A percentile compares a stretch with the other conserved stretches of the same genome.
phyloP scores from a whole-genome alignment of 208 protist species.

The Acanthamoeba healyi region DNA sequence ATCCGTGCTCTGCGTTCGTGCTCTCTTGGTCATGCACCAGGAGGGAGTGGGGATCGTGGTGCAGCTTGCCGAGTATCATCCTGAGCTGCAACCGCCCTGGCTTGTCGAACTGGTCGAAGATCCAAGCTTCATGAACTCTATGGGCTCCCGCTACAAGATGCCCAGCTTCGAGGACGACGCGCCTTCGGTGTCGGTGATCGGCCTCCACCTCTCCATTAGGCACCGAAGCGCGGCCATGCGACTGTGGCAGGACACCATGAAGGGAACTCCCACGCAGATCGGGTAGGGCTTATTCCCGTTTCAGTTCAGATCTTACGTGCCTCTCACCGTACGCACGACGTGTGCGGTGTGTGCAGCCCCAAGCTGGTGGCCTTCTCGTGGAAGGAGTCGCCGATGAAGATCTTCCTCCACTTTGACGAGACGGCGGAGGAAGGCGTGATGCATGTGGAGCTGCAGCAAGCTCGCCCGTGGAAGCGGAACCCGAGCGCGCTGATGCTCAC shows the following conservation, averaged over 20 bases:
- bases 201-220: background rate
- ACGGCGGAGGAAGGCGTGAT: background rate
- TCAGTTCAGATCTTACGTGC: background rate
- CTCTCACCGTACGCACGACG: too few relatives aligned
- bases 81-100: background rate
- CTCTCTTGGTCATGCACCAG: too few relatives aligned
- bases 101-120: background rate
- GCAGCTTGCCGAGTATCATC: background rate
- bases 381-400: conserved; percentile 13
- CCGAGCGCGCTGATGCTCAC: background rate
- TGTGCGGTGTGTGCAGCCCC: background rate
- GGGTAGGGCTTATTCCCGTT: background rate
- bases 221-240: background rate
- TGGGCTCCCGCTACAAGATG: background rate
- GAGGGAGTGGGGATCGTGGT: background rate
- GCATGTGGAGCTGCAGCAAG: conserved; percentile 9
- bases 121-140: background rate
- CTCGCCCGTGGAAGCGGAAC: background rate
- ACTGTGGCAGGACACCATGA: background rate
- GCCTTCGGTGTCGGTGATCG: background rate
- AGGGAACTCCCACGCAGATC: background rate
- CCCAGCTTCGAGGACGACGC: background rate
- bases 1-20: too few relatives aligned
- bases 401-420: background rate
- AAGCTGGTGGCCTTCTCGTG: background rate